A percentile compares a stretch with the other conserved stretches of the same genome.
These are phyloP conservation scores for Waltergamsia citrina DNA, from an alignment of 2,329 filamentous ascomycete genomes.

Conservation along the genomic window DNA sequence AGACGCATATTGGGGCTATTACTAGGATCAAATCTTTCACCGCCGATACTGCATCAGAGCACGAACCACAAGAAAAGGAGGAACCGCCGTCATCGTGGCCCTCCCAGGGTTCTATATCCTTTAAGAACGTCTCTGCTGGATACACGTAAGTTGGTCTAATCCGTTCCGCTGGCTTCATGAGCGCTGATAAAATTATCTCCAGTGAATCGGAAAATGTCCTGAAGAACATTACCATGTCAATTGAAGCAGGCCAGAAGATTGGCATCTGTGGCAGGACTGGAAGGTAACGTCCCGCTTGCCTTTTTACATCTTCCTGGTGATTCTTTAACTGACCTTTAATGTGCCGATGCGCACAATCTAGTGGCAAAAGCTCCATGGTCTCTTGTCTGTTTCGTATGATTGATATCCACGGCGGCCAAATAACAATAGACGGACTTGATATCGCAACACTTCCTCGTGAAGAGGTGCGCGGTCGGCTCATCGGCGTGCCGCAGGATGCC, in stretches of 20 bases:
- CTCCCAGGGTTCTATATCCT: constrained; percentile 67
- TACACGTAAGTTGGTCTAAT: constrained; percentile 3
- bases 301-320: neutral
- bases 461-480: constrained; percentile 19
- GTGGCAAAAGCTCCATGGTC: constrained; percentile 31
- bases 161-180: neutral
- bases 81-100: constrained; percentile 75
- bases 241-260: constrained; percentile 21
- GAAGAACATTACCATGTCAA: constrained; percentile 11
- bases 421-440: constrained; percentile 34
- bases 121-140: constrained; percentile 48
- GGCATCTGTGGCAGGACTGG: constrained; percentile 42
- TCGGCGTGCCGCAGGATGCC: constrained; percentile 39
- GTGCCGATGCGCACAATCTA: constrained; percentile 8
- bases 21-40: constrained; percentile 14
- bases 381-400: constrained; percentile 21
- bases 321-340: neutral
- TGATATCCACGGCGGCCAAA: constrained; percentile 28
- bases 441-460: constrained; percentile 14
- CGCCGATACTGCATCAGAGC: constrained; percentile 4
- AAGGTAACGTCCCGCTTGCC: constrained; percentile 6
- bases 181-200: constrained; percentile 44
- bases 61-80: constrained; percentile 5
- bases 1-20: constrained; percentile 17
- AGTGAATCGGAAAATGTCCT: constrained; percentile 8